phyloP scores from a whole-genome alignment of 768 basidiomycete species.

The Cubamyces sp. region DNA sequence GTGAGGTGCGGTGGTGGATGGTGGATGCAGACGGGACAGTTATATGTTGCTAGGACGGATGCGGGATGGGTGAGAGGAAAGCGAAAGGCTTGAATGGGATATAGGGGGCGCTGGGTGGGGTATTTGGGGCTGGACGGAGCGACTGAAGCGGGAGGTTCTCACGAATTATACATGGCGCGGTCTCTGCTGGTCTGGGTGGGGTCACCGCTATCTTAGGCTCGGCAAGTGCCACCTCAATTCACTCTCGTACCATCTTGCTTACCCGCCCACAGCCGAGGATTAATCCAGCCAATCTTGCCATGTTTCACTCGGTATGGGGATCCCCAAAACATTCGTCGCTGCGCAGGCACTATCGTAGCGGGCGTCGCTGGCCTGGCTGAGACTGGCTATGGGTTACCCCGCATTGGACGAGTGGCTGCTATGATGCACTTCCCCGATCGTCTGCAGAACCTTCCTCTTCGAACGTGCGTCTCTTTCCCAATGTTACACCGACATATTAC shows the following conservation, averaged over 20 bases:
- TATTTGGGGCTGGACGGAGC: conserved; percentile 14
- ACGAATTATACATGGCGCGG: conserved; percentile 8
- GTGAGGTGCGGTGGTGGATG: conserved; percentile 16
- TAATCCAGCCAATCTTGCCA: conserved; percentile 2
- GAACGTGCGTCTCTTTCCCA: background rate
- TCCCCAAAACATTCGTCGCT: conserved; percentile 12
- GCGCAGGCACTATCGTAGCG: background rate
- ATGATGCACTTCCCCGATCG: conserved; percentile 3
- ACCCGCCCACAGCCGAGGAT: background rate
- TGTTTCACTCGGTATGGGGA: conserved; percentile 13
- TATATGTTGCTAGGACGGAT: background rate
- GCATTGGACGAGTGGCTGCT: background rate
- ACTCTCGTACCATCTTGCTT: conserved; percentile 19
- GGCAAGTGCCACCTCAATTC: conserved; percentile 9
- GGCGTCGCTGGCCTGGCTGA: background rate
- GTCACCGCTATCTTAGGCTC: conserved; percentile 18
- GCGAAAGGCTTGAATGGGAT: background rate
- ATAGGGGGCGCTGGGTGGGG: conserved; percentile 12
- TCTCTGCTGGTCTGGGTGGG: conserved; percentile 13
- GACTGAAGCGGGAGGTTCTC: background rate
- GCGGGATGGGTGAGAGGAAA: background rate
- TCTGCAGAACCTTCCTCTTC: background rate
- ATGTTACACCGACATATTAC: background rate
- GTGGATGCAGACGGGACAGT: background rate
- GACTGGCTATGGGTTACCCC: background rate